Percentiles rank a stretch among this genome's conserved stretches.
Conservation (phyloP, 2,329 filamentous ascomycete species). For the Rhynchosporium graminicola region DNA sequence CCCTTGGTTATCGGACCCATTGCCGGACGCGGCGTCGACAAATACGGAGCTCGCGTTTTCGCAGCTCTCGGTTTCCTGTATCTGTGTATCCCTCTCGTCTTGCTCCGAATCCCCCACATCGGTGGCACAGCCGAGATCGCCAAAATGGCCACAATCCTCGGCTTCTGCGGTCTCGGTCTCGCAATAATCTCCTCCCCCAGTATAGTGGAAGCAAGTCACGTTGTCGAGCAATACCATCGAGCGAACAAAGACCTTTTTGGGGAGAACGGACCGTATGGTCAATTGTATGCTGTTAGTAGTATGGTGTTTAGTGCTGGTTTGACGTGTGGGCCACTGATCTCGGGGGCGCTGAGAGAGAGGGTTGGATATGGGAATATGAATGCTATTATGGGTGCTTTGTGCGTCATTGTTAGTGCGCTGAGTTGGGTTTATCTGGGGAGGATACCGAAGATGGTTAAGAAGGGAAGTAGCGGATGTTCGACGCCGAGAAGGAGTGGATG, state of each 20-base stretch:
- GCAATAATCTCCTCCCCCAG: constrained; percentile 54
- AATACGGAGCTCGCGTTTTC: constrained; percentile 41
- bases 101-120: constrained; percentile 46
- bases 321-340: constrained; percentile 59
- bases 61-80: constrained; percentile 39
- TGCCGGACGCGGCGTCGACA: constrained; percentile 43
- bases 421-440: constrained; percentile 32
- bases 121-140: constrained; percentile 46
- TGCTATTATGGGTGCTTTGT: constrained; percentile 32
- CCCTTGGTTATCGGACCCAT: constrained; percentile 42
- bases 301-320: constrained; percentile 62
- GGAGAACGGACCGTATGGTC: constrained; percentile 59
- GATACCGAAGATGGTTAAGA: constrained; percentile 15
- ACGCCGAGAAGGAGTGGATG: neutral
- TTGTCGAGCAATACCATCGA: constrained; percentile 56
- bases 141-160: constrained; percentile 49
- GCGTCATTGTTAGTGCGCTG: constrained; percentile 26
- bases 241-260: constrained; percentile 58
- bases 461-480: neutral
- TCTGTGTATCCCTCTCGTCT: constrained; percentile 34
- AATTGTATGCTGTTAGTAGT: constrained; percentile 65
- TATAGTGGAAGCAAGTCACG: constrained; percentile 57
- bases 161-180: constrained; percentile 52
- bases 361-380: constrained; percentile 60
- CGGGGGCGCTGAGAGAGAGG: constrained; percentile 51